Evolutionary conservation across 768 basidiomycete genomes (phyloP), one percentile per base, ranked within the genome.

Genomic region (Nevesoporus exiguus): DNA sequence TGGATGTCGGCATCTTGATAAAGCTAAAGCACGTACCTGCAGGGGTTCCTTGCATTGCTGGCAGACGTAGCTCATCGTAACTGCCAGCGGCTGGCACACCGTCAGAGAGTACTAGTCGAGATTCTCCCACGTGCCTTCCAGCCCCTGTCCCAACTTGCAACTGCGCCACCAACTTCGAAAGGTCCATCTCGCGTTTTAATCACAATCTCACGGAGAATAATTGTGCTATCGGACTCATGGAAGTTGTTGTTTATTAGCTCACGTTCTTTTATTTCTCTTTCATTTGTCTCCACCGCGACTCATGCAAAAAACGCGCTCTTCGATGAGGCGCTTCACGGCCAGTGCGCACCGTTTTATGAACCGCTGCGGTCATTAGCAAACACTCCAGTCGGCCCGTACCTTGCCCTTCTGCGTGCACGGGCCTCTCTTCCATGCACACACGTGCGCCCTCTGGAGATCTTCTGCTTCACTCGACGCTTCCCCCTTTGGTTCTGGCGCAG

Each of bases 41-140:
- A 97, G 74, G 7, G 90, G 91, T 65, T 95, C 89, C 72, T 92
- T 93, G 77, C 91, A 93, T 72, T 93, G 91, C 66, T 93, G 90
- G 64, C 91, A 93, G 46, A 88, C 78, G 61, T 77, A 78, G 52
- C 60, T 73, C 78, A 80, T 79, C 48, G 59, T 21, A 22, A 29
- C 27, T 29, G 27, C 27, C 27, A 29, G 27, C 27, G 8, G 27
- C 27, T 29, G 27, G 27, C 8, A n/a, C 27, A 29, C 27, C 27
- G 8, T 29, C 27, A 29, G 8, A 29, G 27, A 8, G 27, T 29
- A n/a, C 27, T 29, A 5, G 21, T 29, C n/a, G 6, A 11, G 19
- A 15, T 15, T 13, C 9, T 30, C 34, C 14, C 51, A 54, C 44
- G 57, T 22, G 31, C 19, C 5, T 39, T 27, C 19, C 5, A 8